These are phyloP conservation scores for Cutaneotrichosporon daszewskae DNA, from an alignment of 1,284 basidiomycete species.

Conservation along the genomic window DNA sequence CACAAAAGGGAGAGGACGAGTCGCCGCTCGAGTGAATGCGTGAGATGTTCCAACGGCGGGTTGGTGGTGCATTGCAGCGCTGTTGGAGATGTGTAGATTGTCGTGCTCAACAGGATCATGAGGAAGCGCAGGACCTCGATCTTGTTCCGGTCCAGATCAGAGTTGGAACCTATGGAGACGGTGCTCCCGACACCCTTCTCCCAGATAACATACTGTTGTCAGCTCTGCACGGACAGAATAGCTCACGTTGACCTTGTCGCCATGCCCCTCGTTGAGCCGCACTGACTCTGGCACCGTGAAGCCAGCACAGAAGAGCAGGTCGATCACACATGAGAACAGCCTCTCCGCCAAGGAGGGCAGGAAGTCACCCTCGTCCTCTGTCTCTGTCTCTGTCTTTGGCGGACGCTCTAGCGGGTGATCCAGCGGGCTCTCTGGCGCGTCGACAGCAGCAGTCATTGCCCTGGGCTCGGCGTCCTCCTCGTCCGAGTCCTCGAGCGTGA, in stretches of 20 bases:
- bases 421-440: constrained; percentile 25
- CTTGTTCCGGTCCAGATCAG: constrained; percentile 70
- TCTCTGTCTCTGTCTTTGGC: constrained; percentile 15
- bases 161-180: constrained; percentile 60
- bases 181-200: constrained; percentile 85
- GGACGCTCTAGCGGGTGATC: constrained; percentile 25
- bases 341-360: constrained; percentile 70
- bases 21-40: constrained; percentile 69
- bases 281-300: constrained; percentile 77
- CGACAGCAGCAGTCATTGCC: constrained; percentile 21
- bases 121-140: constrained; percentile 79
- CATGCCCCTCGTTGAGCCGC: constrained; percentile 59
- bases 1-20: constrained; percentile 81
- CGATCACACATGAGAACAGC: constrained; percentile 69
- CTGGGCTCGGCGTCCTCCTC: constrained; percentile 55
- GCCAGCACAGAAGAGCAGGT: constrained; percentile 83
- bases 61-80: constrained; percentile 66
- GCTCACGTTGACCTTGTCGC: constrained; percentile 65
- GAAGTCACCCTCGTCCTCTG: constrained; percentile 38
- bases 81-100: constrained; percentile 72
- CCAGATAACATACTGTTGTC: constrained; percentile 55
- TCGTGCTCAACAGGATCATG: constrained; percentile 74
- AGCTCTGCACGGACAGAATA: background rate
- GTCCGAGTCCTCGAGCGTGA: constrained; percentile 59
- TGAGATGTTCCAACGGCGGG: constrained; percentile 66